These are phyloP conservation scores for Obba rivulosa DNA, from an alignment of 768 basidiomycete species.

Conservation along the genomic window DNA sequence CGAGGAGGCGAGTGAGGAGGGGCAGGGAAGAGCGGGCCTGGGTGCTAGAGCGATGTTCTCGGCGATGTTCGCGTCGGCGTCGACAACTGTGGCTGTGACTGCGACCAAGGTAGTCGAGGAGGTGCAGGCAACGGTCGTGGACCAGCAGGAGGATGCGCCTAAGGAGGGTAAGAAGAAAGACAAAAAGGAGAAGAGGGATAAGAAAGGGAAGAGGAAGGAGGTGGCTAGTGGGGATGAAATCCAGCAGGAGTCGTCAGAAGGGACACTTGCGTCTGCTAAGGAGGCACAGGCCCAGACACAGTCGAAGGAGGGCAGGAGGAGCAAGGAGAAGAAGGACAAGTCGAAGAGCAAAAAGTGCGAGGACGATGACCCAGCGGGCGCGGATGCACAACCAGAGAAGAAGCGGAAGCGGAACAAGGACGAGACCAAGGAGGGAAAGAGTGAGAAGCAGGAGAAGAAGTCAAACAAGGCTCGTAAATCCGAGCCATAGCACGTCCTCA, in stretches of 20 bases:
- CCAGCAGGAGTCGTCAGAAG: slow-evolving; percentile 1
- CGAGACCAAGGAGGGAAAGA: too few species aligned
- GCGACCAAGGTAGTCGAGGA: slow-evolving; percentile 3
- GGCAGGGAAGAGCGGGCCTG: slow-evolving; percentile 8
- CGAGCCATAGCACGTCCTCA: too few species aligned
- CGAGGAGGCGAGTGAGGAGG: too few species aligned
- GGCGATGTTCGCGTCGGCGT: slow-evolving; percentile 21
- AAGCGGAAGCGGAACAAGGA: too few species aligned
- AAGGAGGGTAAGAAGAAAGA: slow-evolving; percentile 10
- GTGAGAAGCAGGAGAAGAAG: too few species aligned
- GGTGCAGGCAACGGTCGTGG: slow-evolving; percentile 3
- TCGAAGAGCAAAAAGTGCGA: slow-evolving; percentile 13
- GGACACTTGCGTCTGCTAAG: background rate
- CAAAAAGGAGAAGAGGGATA: slow-evolving; percentile 7
- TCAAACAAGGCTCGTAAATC: too few species aligned
- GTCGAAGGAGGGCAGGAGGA: slow-evolving; percentile 21
- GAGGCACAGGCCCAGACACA: background rate
- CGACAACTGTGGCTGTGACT: slow-evolving; percentile 4
- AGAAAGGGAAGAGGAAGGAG: slow-evolving; percentile 24
- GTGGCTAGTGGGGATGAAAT: slow-evolving; percentile 18
- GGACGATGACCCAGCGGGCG: background rate
- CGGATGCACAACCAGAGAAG: too few species aligned
- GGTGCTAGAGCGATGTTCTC: slow-evolving; percentile 12
- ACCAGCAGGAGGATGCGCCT: slow-evolving; percentile 13
- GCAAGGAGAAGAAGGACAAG: slow-evolving; percentile 27